Percentiles rank a stretch among this genome's conserved stretches.
phyloP scores from a whole-genome alignment of 2,329 filamentous ascomycete species.

The Aquanectria penicillioides region DNA sequence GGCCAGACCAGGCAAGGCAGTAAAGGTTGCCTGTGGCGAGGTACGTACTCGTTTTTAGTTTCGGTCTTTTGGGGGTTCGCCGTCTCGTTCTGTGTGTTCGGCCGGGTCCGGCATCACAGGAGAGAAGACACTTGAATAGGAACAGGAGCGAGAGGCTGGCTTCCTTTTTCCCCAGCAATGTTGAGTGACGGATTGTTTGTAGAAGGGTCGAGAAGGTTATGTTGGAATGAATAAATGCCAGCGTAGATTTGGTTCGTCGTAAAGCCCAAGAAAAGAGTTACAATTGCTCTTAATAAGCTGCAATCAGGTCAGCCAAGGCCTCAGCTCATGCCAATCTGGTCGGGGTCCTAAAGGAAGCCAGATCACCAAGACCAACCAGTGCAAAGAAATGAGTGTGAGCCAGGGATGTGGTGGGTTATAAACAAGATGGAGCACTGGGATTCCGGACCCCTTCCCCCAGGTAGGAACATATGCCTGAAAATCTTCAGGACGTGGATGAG shows the following conservation, averaged over 20 bases:
- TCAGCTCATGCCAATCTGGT: constrained; percentile 9
- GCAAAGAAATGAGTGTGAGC: not conserved
- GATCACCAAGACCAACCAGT: not conserved
- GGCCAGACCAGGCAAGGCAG: constrained; percentile 9
- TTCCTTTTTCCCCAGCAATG: too few species aligned
- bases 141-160: not conserved
- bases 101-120: not conserved
- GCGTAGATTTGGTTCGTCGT: too few species aligned
- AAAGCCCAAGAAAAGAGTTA: not conserved
- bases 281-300: constrained; percentile 13
- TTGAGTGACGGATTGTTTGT: not conserved
- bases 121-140: not conserved
- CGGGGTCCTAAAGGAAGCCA: not conserved
- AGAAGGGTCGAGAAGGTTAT: not conserved
- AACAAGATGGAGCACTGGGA: constrained; percentile 3
- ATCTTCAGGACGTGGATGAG: not conserved
- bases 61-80: constrained; percentile 6
- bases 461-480: not conserved
- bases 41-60: not conserved
- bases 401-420: constrained; percentile 17
- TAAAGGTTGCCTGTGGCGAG: constrained; percentile 1
- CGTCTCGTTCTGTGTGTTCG: not conserved
- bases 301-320: constrained; percentile 11
- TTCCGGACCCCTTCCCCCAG: too few species aligned
- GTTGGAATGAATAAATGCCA: too few species aligned